phyloP scores from a whole-genome alignment of 2,329 filamentous ascomycete genomes.

The Cladophialophora bantiana region DNA sequence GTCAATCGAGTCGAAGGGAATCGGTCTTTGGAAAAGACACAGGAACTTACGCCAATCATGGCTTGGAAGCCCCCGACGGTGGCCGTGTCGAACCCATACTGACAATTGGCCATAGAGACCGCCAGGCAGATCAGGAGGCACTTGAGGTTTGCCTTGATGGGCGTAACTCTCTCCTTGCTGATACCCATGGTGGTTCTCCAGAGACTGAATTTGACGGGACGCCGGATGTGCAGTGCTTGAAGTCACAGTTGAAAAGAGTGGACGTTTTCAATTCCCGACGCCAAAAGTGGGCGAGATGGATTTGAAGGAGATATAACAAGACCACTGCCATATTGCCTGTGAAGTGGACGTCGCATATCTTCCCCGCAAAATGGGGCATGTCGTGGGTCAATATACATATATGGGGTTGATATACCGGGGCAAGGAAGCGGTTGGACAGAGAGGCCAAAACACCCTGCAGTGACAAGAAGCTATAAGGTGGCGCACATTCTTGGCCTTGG shows the following conservation, averaged over 20 bases:
- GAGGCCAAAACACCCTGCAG: neutral
- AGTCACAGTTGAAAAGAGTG: neutral
- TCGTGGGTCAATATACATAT: conserved; percentile 4
- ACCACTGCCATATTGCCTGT: neutral
- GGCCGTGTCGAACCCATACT: conserved; percentile 60
- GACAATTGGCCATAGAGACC: conserved; percentile 59
- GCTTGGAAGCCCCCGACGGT: conserved; percentile 57
- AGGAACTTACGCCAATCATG: conserved; percentile 52
- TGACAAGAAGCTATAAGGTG: conserved; percentile 16
- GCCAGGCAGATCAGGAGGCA: conserved; percentile 56
- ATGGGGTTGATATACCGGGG: conserved; percentile 1
- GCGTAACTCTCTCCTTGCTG: conserved; percentile 22
- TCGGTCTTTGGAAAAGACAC: neutral
- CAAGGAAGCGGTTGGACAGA: neutral
- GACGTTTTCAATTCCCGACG: too few species aligned
- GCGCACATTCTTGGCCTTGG: conserved; percentile 18
- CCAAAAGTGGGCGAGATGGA: too few species aligned
- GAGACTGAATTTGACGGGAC: neutral
- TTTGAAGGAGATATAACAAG: neutral
- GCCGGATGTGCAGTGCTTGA: neutral
- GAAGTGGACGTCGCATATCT: neutral
- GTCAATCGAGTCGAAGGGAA: neutral
- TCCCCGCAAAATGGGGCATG: conserved; percentile 7
- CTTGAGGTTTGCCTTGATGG: conserved; percentile 47
- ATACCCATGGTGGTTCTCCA: conserved; percentile 20